These are phyloP conservation scores for Saccharomycopsis sp. DNA, from an alignment of 805 yeast genomes.

Conservation along the genomic window DNA sequence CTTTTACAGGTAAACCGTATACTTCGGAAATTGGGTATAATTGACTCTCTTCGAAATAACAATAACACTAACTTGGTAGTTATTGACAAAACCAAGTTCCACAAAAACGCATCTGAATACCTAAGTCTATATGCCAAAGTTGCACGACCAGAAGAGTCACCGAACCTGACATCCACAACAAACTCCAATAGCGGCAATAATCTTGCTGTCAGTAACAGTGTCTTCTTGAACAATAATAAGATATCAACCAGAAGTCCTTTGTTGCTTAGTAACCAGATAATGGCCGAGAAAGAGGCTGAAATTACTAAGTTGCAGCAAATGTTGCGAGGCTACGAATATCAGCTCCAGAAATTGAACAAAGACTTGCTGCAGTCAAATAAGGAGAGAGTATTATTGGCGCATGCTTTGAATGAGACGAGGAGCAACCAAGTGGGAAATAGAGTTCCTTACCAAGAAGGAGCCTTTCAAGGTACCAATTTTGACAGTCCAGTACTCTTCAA, in stretches of 20 bases:
- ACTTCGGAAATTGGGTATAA: conserved; percentile 5
- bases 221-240: background rate
- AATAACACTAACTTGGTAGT: conserved; percentile 10
- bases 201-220: background rate
- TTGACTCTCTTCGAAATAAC: background rate
- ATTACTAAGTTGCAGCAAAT: conserved; percentile 14
- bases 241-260: background rate
- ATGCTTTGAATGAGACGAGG: background rate
- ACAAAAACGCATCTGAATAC: background rate
- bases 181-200: background rate
- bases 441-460: background rate
- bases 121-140: background rate
- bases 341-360: background rate
- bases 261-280: conserved; percentile 7
- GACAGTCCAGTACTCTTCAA: too few species aligned
- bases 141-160: background rate
- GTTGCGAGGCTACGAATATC: conserved; percentile 4
- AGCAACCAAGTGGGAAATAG: background rate
- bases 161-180: background rate
- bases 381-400: background rate
- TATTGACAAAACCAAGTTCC: conserved; percentile 15
- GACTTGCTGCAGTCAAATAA: background rate
- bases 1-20: conserved; percentile 7
- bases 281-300: conserved; percentile 17
- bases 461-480: too few species aligned